A percentile compares a stretch with the other conserved stretches of the same genome.
These are phyloP conservation scores for Thymus quinquecostatus DNA, from an alignment of 257 asterid genomes.

Conservation along the genomic window DNA sequence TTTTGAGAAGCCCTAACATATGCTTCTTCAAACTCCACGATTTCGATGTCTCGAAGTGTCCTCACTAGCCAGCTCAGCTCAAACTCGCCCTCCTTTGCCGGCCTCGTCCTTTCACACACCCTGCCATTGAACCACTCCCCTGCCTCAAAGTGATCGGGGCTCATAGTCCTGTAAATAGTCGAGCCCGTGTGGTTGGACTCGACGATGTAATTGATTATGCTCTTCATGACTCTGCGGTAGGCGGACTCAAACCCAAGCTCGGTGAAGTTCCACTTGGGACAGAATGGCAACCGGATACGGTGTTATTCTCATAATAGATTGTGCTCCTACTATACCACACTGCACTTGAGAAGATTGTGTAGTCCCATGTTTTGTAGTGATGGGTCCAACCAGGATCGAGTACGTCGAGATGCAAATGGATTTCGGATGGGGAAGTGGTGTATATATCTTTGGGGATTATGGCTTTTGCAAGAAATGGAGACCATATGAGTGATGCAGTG, in stretches of 20 bases:
- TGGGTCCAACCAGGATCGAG: slow-evolving; percentile 72
- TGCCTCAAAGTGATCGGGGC: slow-evolving; percentile 71
- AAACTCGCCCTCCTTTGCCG: slow-evolving; percentile 62
- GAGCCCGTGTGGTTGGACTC: slow-evolving; percentile 56
- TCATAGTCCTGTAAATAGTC: slow-evolving; percentile 58
- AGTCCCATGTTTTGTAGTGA: slow-evolving; percentile 51
- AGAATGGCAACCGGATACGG: slow-evolving; percentile 65
- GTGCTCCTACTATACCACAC: slow-evolving; percentile 71
- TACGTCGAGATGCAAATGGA: slow-evolving; percentile 68
- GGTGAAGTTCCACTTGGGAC: slow-evolving; percentile 65
- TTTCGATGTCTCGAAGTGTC: slow-evolving; percentile 49
- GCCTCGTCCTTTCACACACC: slow-evolving; percentile 52
- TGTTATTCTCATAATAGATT: slow-evolving; percentile 57
- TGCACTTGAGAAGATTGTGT: slow-evolving; percentile 60
- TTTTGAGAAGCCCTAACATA: slow-evolving; percentile 40
- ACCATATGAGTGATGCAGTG: slow-evolving; percentile 68
- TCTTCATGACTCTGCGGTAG: slow-evolving; percentile 54
- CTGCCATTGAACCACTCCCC: slow-evolving; percentile 78
- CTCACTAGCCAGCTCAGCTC: slow-evolving; percentile 42
- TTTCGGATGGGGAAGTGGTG: slow-evolving; percentile 66
- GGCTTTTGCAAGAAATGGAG: slow-evolving; percentile 81
- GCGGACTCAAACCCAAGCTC: slow-evolving; percentile 67
- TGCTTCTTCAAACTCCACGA: slow-evolving; percentile 52
- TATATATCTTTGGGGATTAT: slow-evolving; percentile 55
- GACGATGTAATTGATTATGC: slow-evolving; percentile 46